phyloP scores from a whole-genome alignment of 345 rosid genomes.

The Salix exigua region DNA sequence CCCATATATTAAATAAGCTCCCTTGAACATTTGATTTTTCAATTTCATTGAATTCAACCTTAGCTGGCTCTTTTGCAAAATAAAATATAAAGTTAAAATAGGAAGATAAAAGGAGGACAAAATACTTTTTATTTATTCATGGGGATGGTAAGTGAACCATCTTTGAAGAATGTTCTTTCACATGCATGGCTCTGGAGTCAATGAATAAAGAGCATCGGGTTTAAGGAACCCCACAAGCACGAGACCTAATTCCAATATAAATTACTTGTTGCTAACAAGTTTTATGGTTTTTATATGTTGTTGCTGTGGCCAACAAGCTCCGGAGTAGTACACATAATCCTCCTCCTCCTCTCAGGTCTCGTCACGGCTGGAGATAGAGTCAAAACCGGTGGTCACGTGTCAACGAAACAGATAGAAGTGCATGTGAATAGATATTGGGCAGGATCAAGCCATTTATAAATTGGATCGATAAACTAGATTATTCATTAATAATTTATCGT shows the following conservation, averaged over 20 bases:
- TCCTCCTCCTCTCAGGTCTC: background rate
- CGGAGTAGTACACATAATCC: background rate
- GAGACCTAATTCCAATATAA: constrained; percentile 13
- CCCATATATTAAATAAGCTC: constrained; percentile 21
- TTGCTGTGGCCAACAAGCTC: constrained; percentile 3
- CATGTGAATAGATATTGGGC: constrained; percentile 28
- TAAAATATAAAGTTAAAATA: background rate
- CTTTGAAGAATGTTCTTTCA: constrained; percentile 35
- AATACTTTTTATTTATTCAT: background rate
- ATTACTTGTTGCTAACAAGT: background rate
- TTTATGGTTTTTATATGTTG: background rate
- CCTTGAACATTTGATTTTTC: background rate
- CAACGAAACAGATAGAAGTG: background rate
- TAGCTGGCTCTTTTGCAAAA: background rate
- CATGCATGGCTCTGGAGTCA: constrained; percentile 28
- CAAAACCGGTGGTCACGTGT: constrained; percentile 13
- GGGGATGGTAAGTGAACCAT: constrained; percentile 11
- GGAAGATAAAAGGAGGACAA: no score
- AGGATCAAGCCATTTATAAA: background rate
- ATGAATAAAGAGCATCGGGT: background rate
- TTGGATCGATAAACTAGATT: background rate
- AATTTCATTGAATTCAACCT: constrained; percentile 1
- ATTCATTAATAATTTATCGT: background rate
- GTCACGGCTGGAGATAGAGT: constrained; percentile 8
- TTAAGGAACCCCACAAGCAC: constrained; percentile 21